Base-by-base conservation (phyloP, 2,329 filamentous ascomycete species). In the Fusarium scirpi region DNA sequence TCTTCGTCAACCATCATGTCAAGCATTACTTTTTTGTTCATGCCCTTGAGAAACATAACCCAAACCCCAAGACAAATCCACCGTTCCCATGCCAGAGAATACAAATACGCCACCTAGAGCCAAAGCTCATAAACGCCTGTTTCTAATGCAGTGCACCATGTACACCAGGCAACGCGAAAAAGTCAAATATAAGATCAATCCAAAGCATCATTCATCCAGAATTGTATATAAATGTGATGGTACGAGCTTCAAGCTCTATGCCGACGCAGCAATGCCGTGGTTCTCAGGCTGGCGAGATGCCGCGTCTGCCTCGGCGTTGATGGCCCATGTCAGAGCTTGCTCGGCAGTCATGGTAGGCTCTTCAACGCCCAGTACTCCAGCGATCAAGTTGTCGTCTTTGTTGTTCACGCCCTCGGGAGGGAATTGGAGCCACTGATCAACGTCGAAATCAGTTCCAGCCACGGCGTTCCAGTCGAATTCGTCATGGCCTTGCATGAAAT, bases 381-480 rank as follows among this genome's bases (percentile, higher is more conserved):
- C 75, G 69, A 81, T 78, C 47, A 82, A 71, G 25, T 77, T 77
- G 27, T 81, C 81, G n/a, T 80, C 81, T 10, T 76, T 72, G 38
- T 77, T 78, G 62, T 79, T 82, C 13, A 81, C 80, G 9, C 82
- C 84, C 52, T 87, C 86, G 3, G 82, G 81, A 8, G 86, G 86
- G 66, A 87, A 89, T 63, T 89, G 85, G 24, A 89, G 80, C 85
- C 86, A 89, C 71, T 88, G 85, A 61, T 88, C 86, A 56, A 88
- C 86, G 58, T 89, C 86, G 62, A 88, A 84, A 65, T 87, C 86
- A 11, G 85, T 83, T 8, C 82, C 85, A 18, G 84, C 80, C 6
- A 86, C 79, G 22, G 83, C 83, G 67, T 85, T 85, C 85, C 85
- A 88, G 68, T 87, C 85, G 59, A 87, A 85, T 54, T 84, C 84